phyloP scores from a whole-genome alignment of 2,329 filamentous ascomycete genomes.

The Dissoconium aciculare region DNA sequence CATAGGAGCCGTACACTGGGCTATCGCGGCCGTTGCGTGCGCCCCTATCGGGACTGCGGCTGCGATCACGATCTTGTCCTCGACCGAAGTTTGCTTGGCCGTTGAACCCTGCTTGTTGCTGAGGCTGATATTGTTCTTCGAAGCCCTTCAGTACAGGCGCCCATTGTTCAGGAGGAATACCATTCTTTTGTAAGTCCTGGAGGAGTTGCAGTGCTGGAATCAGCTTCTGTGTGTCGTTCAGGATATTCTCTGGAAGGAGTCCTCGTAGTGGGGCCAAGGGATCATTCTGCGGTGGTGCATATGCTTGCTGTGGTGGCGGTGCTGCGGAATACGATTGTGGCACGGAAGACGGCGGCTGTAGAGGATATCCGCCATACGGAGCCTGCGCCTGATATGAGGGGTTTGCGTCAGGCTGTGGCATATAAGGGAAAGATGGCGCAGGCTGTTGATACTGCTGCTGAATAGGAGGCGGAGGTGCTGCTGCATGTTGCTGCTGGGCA shows the following conservation, averaged over 20 bases:
- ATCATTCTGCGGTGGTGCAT: constrained; percentile 12
- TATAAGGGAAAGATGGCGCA: constrained; percentile 7
- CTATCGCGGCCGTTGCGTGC: constrained; percentile 43
- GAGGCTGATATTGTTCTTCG: constrained; percentile 18
- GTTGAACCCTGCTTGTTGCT: constrained; percentile 8
- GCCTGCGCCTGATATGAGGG: constrained; percentile 7
- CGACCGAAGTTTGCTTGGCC: constrained; percentile 9
- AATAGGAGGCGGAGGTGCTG: constrained; percentile 6
- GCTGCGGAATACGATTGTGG: constrained; percentile 25
- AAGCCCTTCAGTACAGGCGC: constrained; percentile 41
- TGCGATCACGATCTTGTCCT: constrained; percentile 34
- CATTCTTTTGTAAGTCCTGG: constrained; percentile 59
- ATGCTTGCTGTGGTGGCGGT: constrained; percentile 39
- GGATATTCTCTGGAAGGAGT: constrained; percentile 24
- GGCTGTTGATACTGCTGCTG: constrained; percentile 8
- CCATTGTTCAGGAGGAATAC: constrained; percentile 65
- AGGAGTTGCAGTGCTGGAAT: constrained; percentile 61
- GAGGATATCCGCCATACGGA: constrained; percentile 15
- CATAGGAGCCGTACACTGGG: constrained; percentile 58
- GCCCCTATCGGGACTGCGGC: constrained; percentile 53
- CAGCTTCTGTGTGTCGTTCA: constrained; percentile 33
- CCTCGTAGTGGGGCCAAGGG: constrained; percentile 18
- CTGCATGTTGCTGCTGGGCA: constrained; percentile 10
- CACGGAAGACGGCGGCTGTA: constrained; percentile 23
- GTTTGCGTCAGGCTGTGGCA: constrained; percentile 10